Base-by-base conservation (phyloP, 202 grass and related monocot species). In the Miscanthus sacchariflorus region DNA sequence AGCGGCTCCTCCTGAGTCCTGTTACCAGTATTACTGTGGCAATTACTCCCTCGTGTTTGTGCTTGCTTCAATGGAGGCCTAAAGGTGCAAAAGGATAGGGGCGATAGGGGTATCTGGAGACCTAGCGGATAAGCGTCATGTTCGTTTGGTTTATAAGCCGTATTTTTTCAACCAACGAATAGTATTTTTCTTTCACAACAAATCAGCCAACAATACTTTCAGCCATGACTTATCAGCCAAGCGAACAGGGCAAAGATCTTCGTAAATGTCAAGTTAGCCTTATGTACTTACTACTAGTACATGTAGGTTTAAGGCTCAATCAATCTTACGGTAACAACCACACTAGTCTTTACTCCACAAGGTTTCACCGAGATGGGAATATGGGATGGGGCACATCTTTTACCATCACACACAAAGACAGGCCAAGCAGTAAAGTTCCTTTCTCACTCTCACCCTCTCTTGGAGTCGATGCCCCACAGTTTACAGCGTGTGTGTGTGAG, bases 391-490 rank as follows among this genome's bases (percentile, higher is more conserved):
- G 36, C 36, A 42, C 69, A 42, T 56, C 38, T 43, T 50, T 64
- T 64, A 59, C 54, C 54, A 1, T 59, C 54, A n/a, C 54, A 58
- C 17, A 56, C 54, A 58, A 18, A 8, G 2, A 9, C 54, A n/a
- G 54, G 18, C 23, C 7, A 12, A 25, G 61, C 24, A 66, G 63
- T 67, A 67, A 67, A 81, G 24, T 15, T 33, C 0, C 28, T 12
- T 18, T 2, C 7, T 40, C 39, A 40, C 39, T 43, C 12, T 5
- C 44, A 12, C 17, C 46, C 46, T 35, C 27, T 19, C 24, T 35
- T 8, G 24, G 70, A 39, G 58, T 75, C 70, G 75, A 84, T 84
- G 59, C 70, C 23, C 54, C n/a, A 5, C 70, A n/a, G 82, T 48
- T 48, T 74, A 65, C 54, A 19, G 71, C 13, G 82, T 66, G 70